These are phyloP conservation scores for Gynandropsis gynandra DNA, from an alignment of 345 rosid species.

Conservation along the genomic window DNA sequence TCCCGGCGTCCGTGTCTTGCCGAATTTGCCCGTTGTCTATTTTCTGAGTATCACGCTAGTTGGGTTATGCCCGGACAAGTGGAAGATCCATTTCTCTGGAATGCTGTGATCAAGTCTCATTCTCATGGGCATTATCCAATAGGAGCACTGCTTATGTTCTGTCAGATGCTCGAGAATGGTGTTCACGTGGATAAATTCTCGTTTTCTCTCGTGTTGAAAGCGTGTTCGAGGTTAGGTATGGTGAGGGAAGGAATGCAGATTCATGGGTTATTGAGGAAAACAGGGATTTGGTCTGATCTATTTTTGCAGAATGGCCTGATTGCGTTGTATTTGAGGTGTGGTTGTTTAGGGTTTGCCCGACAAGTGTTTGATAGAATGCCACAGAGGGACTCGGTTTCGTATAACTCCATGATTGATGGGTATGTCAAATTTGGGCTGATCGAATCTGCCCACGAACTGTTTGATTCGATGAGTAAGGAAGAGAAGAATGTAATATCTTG, in stretches of 20 bases:
- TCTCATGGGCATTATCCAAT: conserved; percentile 34
- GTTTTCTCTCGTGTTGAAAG: conserved; percentile 31
- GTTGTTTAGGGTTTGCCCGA: conserved; percentile 29
- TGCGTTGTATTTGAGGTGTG: conserved; percentile 31
- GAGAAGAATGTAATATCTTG: conserved; percentile 47
- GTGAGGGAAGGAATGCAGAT: conserved; percentile 28
- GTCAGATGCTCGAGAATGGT: conserved; percentile 32
- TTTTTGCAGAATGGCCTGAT: conserved; percentile 35
- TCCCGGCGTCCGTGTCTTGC: conserved; percentile 24
- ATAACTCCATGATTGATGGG: conserved; percentile 40
- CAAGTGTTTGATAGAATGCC: conserved; percentile 34
- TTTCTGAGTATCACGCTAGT: conserved; percentile 19
- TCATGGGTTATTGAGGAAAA: conserved; percentile 38
- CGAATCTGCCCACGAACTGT: conserved; percentile 38
- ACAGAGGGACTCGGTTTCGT: conserved; percentile 34
- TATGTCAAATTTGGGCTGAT: conserved; percentile 45
- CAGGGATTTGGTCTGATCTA: conserved; percentile 33
- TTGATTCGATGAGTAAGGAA: conserved; percentile 38
- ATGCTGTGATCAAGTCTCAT: conserved; percentile 29
- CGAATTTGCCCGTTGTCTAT: conserved; percentile 30
- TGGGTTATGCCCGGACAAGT: background rate
- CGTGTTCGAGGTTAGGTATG: conserved; percentile 30
- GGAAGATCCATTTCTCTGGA: conserved; percentile 35
- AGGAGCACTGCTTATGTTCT: conserved; percentile 27
- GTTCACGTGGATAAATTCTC: conserved; percentile 32